Evolutionary conservation across 1,139 yeast genomes (phyloP).

Genomic region (Geotrichum citri-aurantii): DNA sequence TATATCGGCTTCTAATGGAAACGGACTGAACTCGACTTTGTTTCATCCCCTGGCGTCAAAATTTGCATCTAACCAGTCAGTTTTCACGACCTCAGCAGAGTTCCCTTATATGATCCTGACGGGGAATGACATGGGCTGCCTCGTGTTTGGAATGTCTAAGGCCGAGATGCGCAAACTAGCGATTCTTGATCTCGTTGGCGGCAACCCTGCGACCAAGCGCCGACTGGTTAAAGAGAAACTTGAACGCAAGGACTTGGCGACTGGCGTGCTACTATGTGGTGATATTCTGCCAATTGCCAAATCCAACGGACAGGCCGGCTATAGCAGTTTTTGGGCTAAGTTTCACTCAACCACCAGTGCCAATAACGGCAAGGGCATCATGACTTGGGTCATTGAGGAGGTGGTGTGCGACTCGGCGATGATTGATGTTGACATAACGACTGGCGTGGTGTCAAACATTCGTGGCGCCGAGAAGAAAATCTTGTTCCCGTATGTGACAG

Average conservation of each 20-base stretch:
- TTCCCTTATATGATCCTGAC: conserved; percentile 78
- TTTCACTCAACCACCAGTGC: conserved; percentile 42
- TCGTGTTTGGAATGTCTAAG: conserved; percentile 77
- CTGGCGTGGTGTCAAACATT: conserved; percentile 25
- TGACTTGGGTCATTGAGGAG: conserved; percentile 83
- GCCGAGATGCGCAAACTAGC: conserved; percentile 57
- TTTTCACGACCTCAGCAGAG: conserved; percentile 71
- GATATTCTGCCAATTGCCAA: conserved; percentile 47
- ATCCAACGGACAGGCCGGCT: conserved; percentile 35
- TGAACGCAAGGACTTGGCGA: conserved; percentile 26
- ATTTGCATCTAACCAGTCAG: conserved; percentile 43
- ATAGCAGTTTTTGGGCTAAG: conserved; percentile 71
- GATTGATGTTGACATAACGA: conserved; percentile 40
- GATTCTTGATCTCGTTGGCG: conserved; percentile 70
- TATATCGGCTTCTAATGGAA: conserved; percentile 8
- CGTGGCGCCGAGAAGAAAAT: conserved; percentile 22
- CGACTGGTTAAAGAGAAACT: conserved; percentile 15
- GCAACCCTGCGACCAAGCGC: conserved; percentile 44
- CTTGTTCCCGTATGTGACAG: conserved; percentile 20
- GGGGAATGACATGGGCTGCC: conserved; percentile 84
- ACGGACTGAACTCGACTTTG: conserved; percentile 24
- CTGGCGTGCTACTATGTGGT: conserved; percentile 50
- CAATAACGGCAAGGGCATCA: conserved; percentile 38
- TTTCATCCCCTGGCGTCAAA: conserved; percentile 31
- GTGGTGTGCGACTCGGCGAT: conserved; percentile 78